Conservation (phyloP, 129 eudicot species). For the Kitagawia praeruptora region DNA sequence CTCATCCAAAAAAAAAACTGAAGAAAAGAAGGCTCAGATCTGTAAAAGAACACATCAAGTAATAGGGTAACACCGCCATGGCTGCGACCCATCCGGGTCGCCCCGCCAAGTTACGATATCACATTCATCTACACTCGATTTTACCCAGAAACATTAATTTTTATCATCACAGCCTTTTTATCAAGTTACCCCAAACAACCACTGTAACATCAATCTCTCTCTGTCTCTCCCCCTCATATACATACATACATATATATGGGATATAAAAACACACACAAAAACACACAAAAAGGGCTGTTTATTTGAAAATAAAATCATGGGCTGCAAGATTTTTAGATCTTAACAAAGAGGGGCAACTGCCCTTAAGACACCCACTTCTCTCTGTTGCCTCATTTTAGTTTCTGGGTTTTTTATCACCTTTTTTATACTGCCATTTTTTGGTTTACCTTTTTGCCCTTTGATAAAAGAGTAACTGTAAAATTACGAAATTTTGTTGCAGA, state of each 20-base stretch:
- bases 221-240: neutral
- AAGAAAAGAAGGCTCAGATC: neutral
- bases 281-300: neutral
- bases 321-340: conserved; percentile 6
- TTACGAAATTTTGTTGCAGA: too few species aligned
- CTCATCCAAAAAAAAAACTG: neutral
- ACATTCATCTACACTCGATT: neutral
- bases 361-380: conserved; percentile 14
- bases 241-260: neutral
- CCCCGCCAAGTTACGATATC: neutral
- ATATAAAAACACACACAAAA: neutral
- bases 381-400: conserved; percentile 3
- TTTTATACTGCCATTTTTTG: neutral
- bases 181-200: neutral
- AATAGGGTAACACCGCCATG: neutral
- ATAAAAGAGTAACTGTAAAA: too few species aligned
- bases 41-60: neutral
- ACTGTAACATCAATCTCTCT: neutral
- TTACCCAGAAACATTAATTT: neutral
- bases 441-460: neutral
- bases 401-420: neutral
- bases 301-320: conserved; percentile 2
- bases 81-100: neutral
- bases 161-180: conserved; percentile 15
- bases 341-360: conserved; percentile 33